Evolutionary conservation across 176 grass and related monocot species (phyloP).

Genomic region (Phoenix roebelenii): DNA sequence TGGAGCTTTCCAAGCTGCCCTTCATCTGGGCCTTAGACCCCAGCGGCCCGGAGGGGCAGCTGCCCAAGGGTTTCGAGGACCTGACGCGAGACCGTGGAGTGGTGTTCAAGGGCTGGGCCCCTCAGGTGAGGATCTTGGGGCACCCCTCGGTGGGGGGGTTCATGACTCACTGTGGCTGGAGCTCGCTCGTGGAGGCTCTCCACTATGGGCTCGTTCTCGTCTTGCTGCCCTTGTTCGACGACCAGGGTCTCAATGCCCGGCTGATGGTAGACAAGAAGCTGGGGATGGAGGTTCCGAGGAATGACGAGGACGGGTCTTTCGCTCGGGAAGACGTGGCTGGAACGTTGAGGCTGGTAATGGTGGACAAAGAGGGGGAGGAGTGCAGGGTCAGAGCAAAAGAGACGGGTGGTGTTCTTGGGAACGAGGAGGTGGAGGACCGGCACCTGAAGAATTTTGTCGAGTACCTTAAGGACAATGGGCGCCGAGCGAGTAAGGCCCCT

Average conservation of each 20-base stretch:
- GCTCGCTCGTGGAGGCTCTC: not conserved
- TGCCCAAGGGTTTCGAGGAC: not conserved
- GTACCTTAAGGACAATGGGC: not conserved
- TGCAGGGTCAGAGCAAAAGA: not conserved
- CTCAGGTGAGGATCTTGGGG: not conserved
- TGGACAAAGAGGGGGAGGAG: not conserved
- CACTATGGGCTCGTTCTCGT: not conserved
- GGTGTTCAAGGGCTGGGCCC: too few relatives aligned
- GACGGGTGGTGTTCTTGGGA: not conserved
- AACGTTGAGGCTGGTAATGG: not conserved
- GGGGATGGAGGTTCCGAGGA: not conserved
- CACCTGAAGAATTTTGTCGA: not conserved
- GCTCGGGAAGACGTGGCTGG: not conserved
- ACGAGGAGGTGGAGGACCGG: not conserved
- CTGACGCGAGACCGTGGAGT: too few relatives aligned
- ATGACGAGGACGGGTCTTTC: not conserved
- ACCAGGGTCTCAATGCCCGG: not conserved
- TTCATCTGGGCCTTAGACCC: not conserved
- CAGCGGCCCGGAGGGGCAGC: not conserved
- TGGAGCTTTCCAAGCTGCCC: not conserved
- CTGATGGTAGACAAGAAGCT: not conserved
- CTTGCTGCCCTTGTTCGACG: not conserved
- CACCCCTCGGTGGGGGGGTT: not conserved
- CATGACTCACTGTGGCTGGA: not conserved
- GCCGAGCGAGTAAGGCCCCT: not conserved